Base-by-base conservation (phyloP, 441 rosid species). In the Populus tomentosa region DNA sequence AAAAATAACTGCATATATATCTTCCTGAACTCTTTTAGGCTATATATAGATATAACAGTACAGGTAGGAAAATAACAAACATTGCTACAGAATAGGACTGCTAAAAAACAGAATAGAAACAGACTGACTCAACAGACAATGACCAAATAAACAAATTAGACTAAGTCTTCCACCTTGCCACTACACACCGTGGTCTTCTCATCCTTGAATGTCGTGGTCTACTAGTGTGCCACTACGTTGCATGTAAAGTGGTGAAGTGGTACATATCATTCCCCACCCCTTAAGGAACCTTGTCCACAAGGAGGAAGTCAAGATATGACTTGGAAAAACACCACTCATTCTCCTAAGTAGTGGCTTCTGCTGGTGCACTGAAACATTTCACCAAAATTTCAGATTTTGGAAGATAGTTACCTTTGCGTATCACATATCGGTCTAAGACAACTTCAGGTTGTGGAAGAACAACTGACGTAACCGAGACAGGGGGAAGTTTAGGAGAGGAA, bases 241-340 rank as follows among this genome's bases (percentile, higher is more conserved):
- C 35, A 33, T 33, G 33, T 3, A 1, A 32, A 32, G 4, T 3
- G 33, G 35, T 5, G 35, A 32, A 32, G 35, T 32, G 35, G 6
- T 1, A 5, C 30, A 59, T 59, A 13, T 59, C 24, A 70, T 33
- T 24, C 36, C 18, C 59, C 56, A 33, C 70, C 20, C 70, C 11
- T 11, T 4, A 62, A 73, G 21, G 8, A 21, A 10, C 69, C 77
- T 74, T 74, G 70, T 63, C 77, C 59, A 4, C 62, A 74, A 74
- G 77, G 69, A 11, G 6, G 18, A 74, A 74, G 8, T 64, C 35
- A 8, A 11, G 70, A 74, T 20, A 64, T 1, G 13, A 1, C 20
- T 18, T 20, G 53, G 50, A 0, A 2, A 73, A 62, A 1, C 32
- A 30, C 11, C 10, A 35, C 23, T 30, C 23, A 9, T 62, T 36